Percentiles rank a stretch among this genome's conserved stretches.
Evolutionary conservation across 352 stramenopile genomes (phyloP).

Genomic region (Blastocystis sp.): DNA sequence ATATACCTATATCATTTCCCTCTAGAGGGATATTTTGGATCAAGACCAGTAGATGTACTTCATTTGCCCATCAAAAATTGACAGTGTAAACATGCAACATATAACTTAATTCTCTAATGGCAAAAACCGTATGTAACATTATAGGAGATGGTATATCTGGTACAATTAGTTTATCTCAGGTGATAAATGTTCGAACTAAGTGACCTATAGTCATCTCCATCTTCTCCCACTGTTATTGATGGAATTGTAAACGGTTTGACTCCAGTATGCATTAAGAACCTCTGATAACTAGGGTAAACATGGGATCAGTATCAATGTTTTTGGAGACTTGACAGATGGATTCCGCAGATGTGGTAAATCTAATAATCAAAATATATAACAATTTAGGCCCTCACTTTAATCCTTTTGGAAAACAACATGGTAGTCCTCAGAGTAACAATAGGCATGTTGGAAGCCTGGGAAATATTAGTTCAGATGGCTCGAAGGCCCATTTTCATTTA

Average conservation of each 20-base stretch:
- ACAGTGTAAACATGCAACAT: background rate
- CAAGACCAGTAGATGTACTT: no score
- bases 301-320: slow-evolving; percentile 60
- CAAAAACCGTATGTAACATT: slow-evolving; percentile 47
- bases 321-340: slow-evolving; percentile 50
- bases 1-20: no score
- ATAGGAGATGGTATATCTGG: slow-evolving; percentile 21
- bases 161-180: slow-evolving; percentile 34
- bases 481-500: background rate
- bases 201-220: background rate
- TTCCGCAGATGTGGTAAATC: background rate
- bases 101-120: background rate
- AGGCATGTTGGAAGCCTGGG: slow-evolving; percentile 63
- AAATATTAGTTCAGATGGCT: slow-evolving; percentile 58
- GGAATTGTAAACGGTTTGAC: slow-evolving; percentile 19
- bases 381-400: slow-evolving; percentile 63
- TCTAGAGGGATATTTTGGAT: no score
- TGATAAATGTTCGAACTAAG: background rate
- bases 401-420: slow-evolving; percentile 64
- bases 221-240: slow-evolving; percentile 34
- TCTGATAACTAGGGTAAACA: background rate
- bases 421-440: slow-evolving; percentile 7
- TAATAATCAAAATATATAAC: background rate
- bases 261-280: background rate
- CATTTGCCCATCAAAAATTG: background rate